phyloP scores from a whole-genome alignment of 2,329 filamentous ascomycete genomes.

The Talaromyces albobiverticillius region DNA sequence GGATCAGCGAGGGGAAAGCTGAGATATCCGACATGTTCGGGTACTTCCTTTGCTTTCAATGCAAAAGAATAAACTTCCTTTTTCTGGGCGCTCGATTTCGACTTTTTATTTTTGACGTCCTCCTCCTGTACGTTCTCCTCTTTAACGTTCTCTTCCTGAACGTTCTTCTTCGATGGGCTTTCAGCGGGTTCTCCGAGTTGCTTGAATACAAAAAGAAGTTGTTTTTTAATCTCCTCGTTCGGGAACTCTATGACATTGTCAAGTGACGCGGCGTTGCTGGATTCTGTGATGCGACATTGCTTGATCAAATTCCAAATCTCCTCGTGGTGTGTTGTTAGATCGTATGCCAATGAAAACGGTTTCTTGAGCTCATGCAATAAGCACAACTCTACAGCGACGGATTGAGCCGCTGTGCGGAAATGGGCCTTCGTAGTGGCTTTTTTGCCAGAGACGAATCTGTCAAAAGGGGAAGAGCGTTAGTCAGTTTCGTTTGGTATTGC shows the following conservation, averaged over 20 bases:
- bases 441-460: slow-evolving; percentile 35
- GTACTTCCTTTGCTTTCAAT: background rate
- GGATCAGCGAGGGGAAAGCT: slow-evolving; percentile 55
- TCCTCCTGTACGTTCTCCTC: background rate
- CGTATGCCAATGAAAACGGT: slow-evolving; percentile 32
- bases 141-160: background rate
- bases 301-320: slow-evolving; percentile 30
- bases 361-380: slow-evolving; percentile 46
- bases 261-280: slow-evolving; percentile 20
- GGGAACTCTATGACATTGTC: slow-evolving; percentile 31
- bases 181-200: slow-evolving; percentile 26
- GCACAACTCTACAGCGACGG: slow-evolving; percentile 56
- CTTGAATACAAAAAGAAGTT: slow-evolving; percentile 34
- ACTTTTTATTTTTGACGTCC: background rate
- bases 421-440: slow-evolving; percentile 33
- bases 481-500: no score
- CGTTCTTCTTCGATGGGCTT: background rate
- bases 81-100: background rate
- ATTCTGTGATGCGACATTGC: slow-evolving; percentile 29
- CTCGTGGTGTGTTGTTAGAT: slow-evolving; percentile 29
- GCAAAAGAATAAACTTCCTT: background rate
- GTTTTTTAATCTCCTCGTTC: slow-evolving; percentile 26
- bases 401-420: slow-evolving; percentile 48
- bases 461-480: background rate
- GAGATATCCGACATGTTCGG: slow-evolving; percentile 55